phyloP scores from a whole-genome alignment of 2,329 filamentous ascomycete species.

The Alternaria brassicae region DNA sequence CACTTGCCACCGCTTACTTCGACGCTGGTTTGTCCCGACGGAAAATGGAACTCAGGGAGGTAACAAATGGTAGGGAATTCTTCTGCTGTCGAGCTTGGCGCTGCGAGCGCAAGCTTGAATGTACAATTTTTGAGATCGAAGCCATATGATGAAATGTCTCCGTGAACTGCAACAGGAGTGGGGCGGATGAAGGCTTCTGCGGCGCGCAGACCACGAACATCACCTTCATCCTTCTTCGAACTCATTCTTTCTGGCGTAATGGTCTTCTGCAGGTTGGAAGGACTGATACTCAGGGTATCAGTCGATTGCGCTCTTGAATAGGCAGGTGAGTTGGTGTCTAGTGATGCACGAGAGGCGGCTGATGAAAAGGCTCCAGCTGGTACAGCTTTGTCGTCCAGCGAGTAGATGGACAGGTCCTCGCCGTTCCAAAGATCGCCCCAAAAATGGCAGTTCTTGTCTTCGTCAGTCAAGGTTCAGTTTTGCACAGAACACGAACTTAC shows the following conservation, averaged over 20 bases:
- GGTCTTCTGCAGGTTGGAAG: constrained; percentile 75
- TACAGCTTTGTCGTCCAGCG: constrained; percentile 76
- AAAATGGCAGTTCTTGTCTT: constrained; percentile 76
- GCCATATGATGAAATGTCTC: constrained; percentile 72
- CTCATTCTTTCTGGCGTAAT: constrained; percentile 65
- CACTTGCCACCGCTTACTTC: constrained; percentile 86
- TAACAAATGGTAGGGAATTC: constrained; percentile 81
- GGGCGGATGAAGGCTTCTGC: constrained; percentile 94
- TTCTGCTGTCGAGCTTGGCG: constrained; percentile 65
- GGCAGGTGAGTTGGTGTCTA: constrained; percentile 59
- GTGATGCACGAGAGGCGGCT: constrained; percentile 59
- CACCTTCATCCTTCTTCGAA: constrained; percentile 31
- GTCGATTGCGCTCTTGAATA: constrained; percentile 62
- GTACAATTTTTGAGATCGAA: constrained; percentile 83
- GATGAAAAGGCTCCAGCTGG: constrained; percentile 59
- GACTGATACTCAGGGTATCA: constrained; percentile 66
- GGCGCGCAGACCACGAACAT: constrained; percentile 73
- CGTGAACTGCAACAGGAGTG: constrained; percentile 76
- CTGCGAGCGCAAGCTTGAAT: constrained; percentile 75
- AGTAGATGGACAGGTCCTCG: constrained; percentile 92
- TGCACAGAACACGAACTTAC: constrained; percentile 51
- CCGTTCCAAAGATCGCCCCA: constrained; percentile 97
- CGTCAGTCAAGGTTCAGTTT: constrained; percentile 19
- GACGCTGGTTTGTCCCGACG: constrained; percentile 73
- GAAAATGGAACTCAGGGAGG: constrained; percentile 92